These are phyloP conservation scores for Epichloe gansuensis DNA, from an alignment of 2,329 filamentous ascomycete genomes.

Conservation along the genomic window DNA sequence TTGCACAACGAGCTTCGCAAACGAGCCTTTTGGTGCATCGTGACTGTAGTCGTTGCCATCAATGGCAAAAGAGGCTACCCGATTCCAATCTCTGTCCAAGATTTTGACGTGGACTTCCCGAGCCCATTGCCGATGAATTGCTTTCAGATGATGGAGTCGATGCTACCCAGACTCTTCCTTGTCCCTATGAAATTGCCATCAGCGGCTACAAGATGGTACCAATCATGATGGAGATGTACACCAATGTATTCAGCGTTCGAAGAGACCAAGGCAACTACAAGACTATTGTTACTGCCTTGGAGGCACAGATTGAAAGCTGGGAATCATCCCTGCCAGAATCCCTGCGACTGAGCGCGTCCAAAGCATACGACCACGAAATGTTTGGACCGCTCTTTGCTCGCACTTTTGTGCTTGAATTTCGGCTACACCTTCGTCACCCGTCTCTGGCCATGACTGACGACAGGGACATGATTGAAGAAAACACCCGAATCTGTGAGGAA, in stretches of 20 bases:
- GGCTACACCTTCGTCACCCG: conserved; percentile 48
- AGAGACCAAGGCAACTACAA: conserved; percentile 52
- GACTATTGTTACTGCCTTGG: conserved; percentile 49
- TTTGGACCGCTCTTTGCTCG: conserved; percentile 44
- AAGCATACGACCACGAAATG: conserved; percentile 28
- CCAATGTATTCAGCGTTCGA: conserved; percentile 61
- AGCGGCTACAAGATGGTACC: conserved; percentile 52
- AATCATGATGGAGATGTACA: conserved; percentile 62
- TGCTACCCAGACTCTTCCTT: conserved; percentile 41
- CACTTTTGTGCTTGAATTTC: conserved; percentile 43
- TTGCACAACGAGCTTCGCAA: conserved; percentile 66
- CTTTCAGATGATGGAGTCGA: conserved; percentile 54
- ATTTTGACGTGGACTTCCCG: conserved; percentile 68
- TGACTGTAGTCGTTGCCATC: conserved; percentile 54
- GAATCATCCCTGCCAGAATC: conserved; percentile 50
- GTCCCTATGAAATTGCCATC: conserved; percentile 55
- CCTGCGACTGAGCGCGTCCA: conserved; percentile 35
- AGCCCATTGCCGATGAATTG: conserved; percentile 58
- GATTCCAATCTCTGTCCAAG: conserved; percentile 60
- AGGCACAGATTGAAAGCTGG: conserved; percentile 52
- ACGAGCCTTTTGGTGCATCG: conserved; percentile 62
- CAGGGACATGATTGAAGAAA: conserved; percentile 43
- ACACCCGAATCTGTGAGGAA: conserved; percentile 54
- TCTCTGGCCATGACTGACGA: conserved; percentile 46
- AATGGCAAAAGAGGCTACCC: conserved; percentile 66